phyloP scores from a whole-genome alignment of 202 grass and related monocot species.

The Miscanthus sacchariflorus region DNA sequence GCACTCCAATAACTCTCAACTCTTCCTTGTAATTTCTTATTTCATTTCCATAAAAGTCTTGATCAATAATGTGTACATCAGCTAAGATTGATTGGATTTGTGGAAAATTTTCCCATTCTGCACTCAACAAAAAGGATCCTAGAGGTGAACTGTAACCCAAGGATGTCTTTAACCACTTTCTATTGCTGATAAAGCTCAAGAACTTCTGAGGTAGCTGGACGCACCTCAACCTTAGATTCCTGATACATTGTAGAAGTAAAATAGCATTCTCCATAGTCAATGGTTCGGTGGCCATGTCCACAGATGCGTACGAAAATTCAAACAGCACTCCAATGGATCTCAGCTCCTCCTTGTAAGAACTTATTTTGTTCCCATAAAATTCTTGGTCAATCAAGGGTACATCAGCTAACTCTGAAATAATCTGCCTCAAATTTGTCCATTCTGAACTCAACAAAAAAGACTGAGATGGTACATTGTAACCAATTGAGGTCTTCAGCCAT shows the following conservation, averaged over 20 bases:
- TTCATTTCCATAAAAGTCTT: constrained; percentile 56
- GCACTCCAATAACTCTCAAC: constrained; percentile 59
- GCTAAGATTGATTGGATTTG: constrained; percentile 35
- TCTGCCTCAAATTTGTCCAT: constrained; percentile 54
- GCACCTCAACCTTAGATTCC: constrained; percentile 20
- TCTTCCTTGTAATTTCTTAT: constrained; percentile 53
- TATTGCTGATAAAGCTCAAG: constrained; percentile 28
- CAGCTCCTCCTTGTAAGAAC: constrained; percentile 46
- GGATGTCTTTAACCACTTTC: constrained; percentile 64
- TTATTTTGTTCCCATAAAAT: constrained; percentile 44
- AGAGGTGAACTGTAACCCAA: constrained; percentile 58
- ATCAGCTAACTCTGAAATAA: constrained; percentile 27
- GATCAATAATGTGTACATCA: constrained; percentile 71
- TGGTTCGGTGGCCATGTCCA: not conserved
- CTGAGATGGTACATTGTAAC: constrained; percentile 58
- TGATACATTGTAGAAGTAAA: constrained; percentile 62
- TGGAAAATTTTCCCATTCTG: constrained; percentile 58
- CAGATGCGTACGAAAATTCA: constrained; percentile 25
- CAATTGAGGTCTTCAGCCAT: constrained; percentile 70
- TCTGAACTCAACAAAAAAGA: constrained; percentile 57
- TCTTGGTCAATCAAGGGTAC: constrained; percentile 46
- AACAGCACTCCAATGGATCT: constrained; percentile 42
- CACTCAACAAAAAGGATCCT: constrained; percentile 58
- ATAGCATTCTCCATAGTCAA: constrained; percentile 47
- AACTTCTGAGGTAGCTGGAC: constrained; percentile 40